phyloP scores from a whole-genome alignment of 148 eudicot genomes.

The Camellia japonica region DNA sequence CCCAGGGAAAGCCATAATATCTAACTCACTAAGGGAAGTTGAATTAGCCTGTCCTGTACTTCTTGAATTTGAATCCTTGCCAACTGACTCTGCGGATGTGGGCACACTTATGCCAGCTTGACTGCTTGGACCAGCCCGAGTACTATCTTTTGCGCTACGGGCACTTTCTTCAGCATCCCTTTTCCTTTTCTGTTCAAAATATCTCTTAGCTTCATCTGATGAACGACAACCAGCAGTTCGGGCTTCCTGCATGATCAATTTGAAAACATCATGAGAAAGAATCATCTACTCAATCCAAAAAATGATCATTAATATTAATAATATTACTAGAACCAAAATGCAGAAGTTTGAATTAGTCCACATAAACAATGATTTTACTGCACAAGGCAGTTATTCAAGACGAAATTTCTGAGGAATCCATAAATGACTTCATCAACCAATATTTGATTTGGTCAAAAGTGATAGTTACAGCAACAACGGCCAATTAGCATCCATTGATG shows the following conservation, averaged over 20 bases:
- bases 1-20: slow-evolving; percentile 70
- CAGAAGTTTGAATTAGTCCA: background rate
- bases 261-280: background rate
- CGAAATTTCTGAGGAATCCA: background rate
- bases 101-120: slow-evolving; percentile 31
- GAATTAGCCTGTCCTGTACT: slow-evolving; percentile 34
- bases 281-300: background rate
- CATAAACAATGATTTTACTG: background rate
- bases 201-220: slow-evolving; percentile 76
- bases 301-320: background rate
- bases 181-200: slow-evolving; percentile 64
- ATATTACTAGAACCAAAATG: background rate
- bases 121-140: slow-evolving; percentile 61
- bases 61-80: slow-evolving; percentile 48
- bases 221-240: slow-evolving; percentile 93
- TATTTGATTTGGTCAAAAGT: background rate
- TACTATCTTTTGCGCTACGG: slow-evolving; percentile 49
- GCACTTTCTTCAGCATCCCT: slow-evolving; percentile 71
- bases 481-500: too few species aligned
- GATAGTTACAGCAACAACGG: too few species aligned
- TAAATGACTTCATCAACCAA: background rate
- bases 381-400: background rate
- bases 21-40: slow-evolving; percentile 58
- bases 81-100: slow-evolving; percentile 28
- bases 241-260: slow-evolving; percentile 61